Evolutionary conservation across 768 basidiomycete genomes (phyloP), one percentile per base, ranked within the genome.

Genomic region (Krasilnikovozyma curviuscula): DNA sequence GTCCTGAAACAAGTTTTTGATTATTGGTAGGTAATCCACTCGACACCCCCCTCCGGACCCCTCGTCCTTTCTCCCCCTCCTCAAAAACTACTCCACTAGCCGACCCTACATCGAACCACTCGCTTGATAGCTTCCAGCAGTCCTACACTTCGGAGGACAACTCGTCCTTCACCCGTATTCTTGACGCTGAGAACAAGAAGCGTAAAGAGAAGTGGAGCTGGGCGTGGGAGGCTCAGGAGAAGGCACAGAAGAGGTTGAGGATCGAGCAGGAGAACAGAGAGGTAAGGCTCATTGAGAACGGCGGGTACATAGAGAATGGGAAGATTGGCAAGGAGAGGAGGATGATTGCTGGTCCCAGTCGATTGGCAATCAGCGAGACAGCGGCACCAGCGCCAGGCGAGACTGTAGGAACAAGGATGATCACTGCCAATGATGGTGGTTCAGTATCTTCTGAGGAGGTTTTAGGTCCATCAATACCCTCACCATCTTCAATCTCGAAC

Each of bases 81-180:
- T 44, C 49, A 12, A 44, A 27, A 21, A 46, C 31, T 37, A 34
- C 27, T 23, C 35, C 34, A 28, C 28, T 33, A 13, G 40, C 40
- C 23, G 39, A 33, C 18, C 48, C 50, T 2, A 42, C 50, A 3
- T 35, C 68, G 3, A 61, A 69, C 50, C 66, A 85, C 59, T 77
- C 73, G 47, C 71, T 95, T 16, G 86, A 95, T 62, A 68, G 68
- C 14, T 98, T 95, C 63, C 93, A 97, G 62, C 75, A 83, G 0
- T 73, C 73, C 35, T 93, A 84, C 62, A 97, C 93, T 1, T 93
- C 88, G 0, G 88, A 95, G 61, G 93, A 98, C 65, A 98, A 98
- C 63, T 77, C 89, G 5, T 93, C 88, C 51, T 97, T 98, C 62
- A 84, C 86, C 8, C 72, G 83, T 54, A 89, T 97, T 50, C 66